Evolutionary conservation across 495 filamentous ascomycete genomes (phyloP).

Genomic region (Aeminium ludgeri): DNA sequence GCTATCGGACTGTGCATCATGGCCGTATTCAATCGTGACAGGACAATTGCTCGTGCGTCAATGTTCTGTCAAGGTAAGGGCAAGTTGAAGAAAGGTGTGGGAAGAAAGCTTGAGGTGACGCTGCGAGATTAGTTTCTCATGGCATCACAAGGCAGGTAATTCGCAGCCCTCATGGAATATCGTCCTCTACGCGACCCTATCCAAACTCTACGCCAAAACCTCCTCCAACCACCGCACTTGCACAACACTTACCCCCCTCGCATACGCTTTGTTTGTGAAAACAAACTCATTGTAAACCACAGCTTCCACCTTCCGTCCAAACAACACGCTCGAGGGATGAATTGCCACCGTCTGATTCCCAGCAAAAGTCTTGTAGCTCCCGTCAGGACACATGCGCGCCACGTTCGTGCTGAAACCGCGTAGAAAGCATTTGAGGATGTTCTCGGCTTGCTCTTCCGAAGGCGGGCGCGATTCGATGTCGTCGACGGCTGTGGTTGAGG

Average conservation of each 20-base stretch:
- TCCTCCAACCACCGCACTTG: conserved; percentile 79
- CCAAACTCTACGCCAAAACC: conserved; percentile 26
- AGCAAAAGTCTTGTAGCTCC: conserved; percentile 65
- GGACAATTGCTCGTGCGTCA: too few relatives aligned
- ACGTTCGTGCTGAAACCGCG: conserved; percentile 68
- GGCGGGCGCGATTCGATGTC: conserved; percentile 16
- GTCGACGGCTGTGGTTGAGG: conserved; percentile 1
- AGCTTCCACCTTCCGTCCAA: conserved; percentile 75
- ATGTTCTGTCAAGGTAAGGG: too few relatives aligned
- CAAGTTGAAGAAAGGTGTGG: too few relatives aligned
- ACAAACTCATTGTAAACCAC: conserved; percentile 96
- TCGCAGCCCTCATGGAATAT: too few relatives aligned
- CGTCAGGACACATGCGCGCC: conserved; percentile 65
- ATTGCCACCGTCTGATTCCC: conserved; percentile 78
- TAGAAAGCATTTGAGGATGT: conserved; percentile 64
- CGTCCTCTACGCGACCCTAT: not conserved
- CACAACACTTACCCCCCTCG: conserved; percentile 69
- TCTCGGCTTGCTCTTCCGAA: conserved; percentile 34
- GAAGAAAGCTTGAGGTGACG: too few relatives aligned
- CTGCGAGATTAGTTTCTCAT: too few relatives aligned
- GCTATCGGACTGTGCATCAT: too few relatives aligned
- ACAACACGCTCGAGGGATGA: conserved; percentile 73
- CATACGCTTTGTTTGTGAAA: conserved; percentile 83
- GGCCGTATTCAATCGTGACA: too few relatives aligned
- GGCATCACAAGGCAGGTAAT: too few relatives aligned